Evolutionary conservation across 2,329 filamentous ascomycete genomes (phyloP), one percentile per base, ranked within the genome.

Genomic region (Venturia nashicola): DNA sequence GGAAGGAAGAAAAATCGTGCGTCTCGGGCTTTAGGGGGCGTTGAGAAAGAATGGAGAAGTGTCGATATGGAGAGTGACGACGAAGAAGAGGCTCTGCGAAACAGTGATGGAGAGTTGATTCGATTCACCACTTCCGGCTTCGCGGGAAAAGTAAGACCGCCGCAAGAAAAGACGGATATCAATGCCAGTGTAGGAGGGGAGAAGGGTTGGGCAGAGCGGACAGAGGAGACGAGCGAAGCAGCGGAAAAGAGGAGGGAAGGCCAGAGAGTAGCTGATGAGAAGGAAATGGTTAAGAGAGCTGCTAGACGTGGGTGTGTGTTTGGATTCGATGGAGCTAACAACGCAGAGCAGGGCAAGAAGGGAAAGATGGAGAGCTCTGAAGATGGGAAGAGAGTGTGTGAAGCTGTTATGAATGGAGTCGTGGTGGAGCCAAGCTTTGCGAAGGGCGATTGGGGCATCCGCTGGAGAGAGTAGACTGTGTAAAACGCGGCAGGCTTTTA

Each of bases 211-310:
- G 79, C 80, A 5, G 82, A 84, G 70, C 75, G 77, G n/a, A 73
- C 76, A 7, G 73, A 77, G 18, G 82, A 84, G 70, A 82, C 78
- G 2, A 76, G 78, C 1, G 80, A 81, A 67, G 80, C 81, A 75
- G 69, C 77, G 44, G 72, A 76, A 66, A 82, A 79, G 71, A 72
- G 82, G 32, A 70, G 72, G 14, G 76, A 82, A 62, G 82, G 82
- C 0, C 77, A 82, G 69, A 76, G 72, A 65, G 71, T 72, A 55
- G 78, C 78, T 4, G 75, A 79, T 65, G 76, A 79, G 70, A 73
- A 80, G 32, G 85, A 89, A 70, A 77, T 85, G 74, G 79, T 87
- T 59, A 78, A 82, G 36, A 80, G 81, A n/a, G 85, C 84, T 0
- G 86, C 86, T 1, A 80, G 86, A 68, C 78, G 85, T 27, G 80